These are phyloP conservation scores for Plasmopara halstedii DNA, from an alignment of 352 stramenopile genomes.

Conservation along the genomic window DNA sequence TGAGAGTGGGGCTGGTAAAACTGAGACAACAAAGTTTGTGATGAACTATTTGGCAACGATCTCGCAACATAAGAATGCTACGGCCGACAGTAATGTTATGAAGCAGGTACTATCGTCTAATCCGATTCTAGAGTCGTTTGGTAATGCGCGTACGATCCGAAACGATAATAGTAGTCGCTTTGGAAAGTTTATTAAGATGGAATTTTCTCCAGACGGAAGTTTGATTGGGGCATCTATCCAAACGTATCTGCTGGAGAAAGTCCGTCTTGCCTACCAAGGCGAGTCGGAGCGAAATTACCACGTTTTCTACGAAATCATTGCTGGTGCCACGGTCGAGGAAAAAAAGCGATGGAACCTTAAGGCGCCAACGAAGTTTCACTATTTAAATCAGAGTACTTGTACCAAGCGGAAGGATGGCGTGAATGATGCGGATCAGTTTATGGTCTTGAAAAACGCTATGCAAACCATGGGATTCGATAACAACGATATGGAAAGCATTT, in stretches of 20 bases:
- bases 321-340: slow-evolving; percentile 48
- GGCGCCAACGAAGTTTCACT: slow-evolving; percentile 71
- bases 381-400: slow-evolving; percentile 87
- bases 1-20: slow-evolving; percentile 93
- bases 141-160: slow-evolving; percentile 95
- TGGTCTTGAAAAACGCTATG: slow-evolving; percentile 66
- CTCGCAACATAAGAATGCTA: slow-evolving; percentile 42
- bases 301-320: slow-evolving; percentile 94
- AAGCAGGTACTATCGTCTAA: slow-evolving; percentile 95
- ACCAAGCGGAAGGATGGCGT: slow-evolving; percentile 80
- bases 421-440: slow-evolving; percentile 86
- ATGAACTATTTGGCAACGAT: slow-evolving; percentile 94
- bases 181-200: slow-evolving; percentile 97
- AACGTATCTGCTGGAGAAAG: slow-evolving; percentile 96
- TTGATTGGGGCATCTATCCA: slow-evolving; percentile 90
- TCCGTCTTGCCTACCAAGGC: slow-evolving; percentile 90
- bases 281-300: slow-evolving; percentile 94
- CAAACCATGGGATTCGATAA: slow-evolving; percentile 82
- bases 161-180: slow-evolving; percentile 97
- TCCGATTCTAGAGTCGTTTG: slow-evolving; percentile 98
- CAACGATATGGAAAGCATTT: slow-evolving; percentile 88
- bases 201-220: slow-evolving; percentile 73
- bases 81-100: slow-evolving; percentile 73
- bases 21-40: slow-evolving; percentile 95
- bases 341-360: slow-evolving; percentile 60